Evolutionary conservation across 108 stramenopile genomes (phyloP).

Genomic region (Cylindrotheca closterium): DNA sequence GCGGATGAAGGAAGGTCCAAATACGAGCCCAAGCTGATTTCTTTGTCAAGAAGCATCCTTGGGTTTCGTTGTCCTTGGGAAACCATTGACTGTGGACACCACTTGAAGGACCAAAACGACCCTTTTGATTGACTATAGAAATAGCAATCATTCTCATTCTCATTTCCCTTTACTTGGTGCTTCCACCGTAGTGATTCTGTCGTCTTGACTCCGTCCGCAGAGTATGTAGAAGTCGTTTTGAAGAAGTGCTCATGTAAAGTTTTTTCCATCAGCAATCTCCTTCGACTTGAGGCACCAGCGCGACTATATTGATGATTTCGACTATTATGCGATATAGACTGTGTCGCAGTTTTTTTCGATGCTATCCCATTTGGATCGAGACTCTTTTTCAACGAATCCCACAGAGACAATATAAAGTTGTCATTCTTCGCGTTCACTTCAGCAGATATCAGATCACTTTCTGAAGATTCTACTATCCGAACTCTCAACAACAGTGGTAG

Average conservation of each 20-base stretch:
- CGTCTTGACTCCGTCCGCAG: too few relatives aligned
- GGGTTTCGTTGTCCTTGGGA: slow-evolving; percentile 14
- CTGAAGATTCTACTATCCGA: not conserved
- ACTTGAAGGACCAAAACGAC: slow-evolving; percentile 40
- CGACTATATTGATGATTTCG: slow-evolving; percentile 1
- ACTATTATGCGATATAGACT: too few relatives aligned
- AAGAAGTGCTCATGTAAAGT: slow-evolving; percentile 25
- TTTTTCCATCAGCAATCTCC: slow-evolving; percentile 18
- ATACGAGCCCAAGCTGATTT: slow-evolving; percentile 2
- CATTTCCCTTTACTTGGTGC: too few relatives aligned
- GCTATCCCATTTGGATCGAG: too few relatives aligned
- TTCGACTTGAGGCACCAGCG: slow-evolving; percentile 7
- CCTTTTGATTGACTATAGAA: slow-evolving; percentile 19
- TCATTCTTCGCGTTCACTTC: not conserved
- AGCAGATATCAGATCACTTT: not conserved
- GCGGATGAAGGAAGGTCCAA: not conserved
- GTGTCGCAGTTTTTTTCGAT: too few relatives aligned
- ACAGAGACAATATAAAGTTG: slow-evolving; percentile 19
- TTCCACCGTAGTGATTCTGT: too few relatives aligned
- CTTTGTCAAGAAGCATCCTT: not conserved
- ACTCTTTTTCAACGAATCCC: slow-evolving; percentile 26
- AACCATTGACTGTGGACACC: slow-evolving; percentile 25
- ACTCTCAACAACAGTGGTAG: too few relatives aligned
- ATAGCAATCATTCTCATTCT: slow-evolving; percentile 12
- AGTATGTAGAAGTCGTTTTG: not conserved